Evolutionary conservation across 2,329 filamentous ascomycete species (phyloP), one percentile per base, ranked within the genome.

Genomic region (Colletotrichum lini): DNA sequence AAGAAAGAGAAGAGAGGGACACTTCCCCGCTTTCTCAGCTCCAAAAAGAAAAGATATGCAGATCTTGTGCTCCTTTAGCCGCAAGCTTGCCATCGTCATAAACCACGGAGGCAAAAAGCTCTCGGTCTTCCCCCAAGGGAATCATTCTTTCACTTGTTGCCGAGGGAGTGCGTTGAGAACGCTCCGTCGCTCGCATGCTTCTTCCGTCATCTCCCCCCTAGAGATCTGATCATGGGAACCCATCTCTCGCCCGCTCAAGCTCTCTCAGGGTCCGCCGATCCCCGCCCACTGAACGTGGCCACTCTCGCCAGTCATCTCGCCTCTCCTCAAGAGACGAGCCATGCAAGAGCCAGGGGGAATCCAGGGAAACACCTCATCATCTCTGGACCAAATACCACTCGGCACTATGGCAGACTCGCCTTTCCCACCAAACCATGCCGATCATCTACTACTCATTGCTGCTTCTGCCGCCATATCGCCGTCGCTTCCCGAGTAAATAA

Each of bases 381-480:
- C 50, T 50, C 50, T 61, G 23, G 35, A 45, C 30, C 45, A 30
- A 23, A 63, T 23, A 54, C 40, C 38, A 45, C 56, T 44, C 26
- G 42, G 42, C 23, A 35, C 35, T 35, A 16, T 12, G 56, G 23
- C 16, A n/a, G 16, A n/a, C 23, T 23, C n/a, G 15, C 18, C 26
- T 12, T 21, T 3, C 40, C 45, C 7, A 40, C 23, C 21, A 30
- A 16, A 13, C 5, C 15, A 38, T n/a, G 63, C 40, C 54, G 47
- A 67, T 67, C 67, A 23, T 42, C 21, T 38, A 15, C 21, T 35
- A 30, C 30, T 6, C n/a, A 38, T 42, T 42, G 21, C 26, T 8
- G 15, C 54, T 52, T 16, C 45, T n/a, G 45, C 59, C 59, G 50
- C 45, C 15, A 18, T 42, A 61, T 70, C 30, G 30, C 67, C 23